Base-by-base conservation (phyloP, 345 rosid genomes). In the Rhodomyrtus tomentosa region DNA sequence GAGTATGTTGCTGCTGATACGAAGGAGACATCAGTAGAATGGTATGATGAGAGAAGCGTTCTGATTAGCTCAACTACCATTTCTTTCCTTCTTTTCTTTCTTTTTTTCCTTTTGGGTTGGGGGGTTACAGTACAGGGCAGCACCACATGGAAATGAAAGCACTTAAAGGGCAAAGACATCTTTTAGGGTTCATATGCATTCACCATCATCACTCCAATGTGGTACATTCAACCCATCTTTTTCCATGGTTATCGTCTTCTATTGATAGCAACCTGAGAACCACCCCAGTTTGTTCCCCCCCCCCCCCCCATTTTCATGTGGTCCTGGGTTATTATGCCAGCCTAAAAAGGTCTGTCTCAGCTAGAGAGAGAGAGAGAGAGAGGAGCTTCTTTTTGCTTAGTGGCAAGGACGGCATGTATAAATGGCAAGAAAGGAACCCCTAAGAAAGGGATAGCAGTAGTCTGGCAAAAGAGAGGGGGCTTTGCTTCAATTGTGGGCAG, bases 241-340 rank as follows among this genome's bases (percentile, higher is more conserved):
- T 85, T 90, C 88, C 88, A 87, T 91, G 87, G 92, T 90, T 92
- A 92, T 93, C 93, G 80, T 80, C 86, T 89, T 58, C 50, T 51
- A 48, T 85, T 91, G 96, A 95, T 89, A 92, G 98, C 98, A 94
- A 95, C 97, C 88, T 86, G 32, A 88, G 93, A 92, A 90, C 93
- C 88, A 90, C 90, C 92, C 83, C 87, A 68, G 79, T 85, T 85
- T 49, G 79, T 85, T 84, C 84, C 83, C 45, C 52, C 53, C 80
- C 90, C 90, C 89, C 83, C 45, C 52, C 53, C 80, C 90, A 89
- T 89, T 85, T 74, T 87, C 92, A 91, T 91, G 97, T 93, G 97
- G 98, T 94, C 95, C 95, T 92, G 90, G 40, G 86, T 92, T 83
- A 85, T 89, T 85, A 86, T 91, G 95, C 89, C 90, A 91, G 90